Evolutionary conservation across 257 asterid species (phyloP).

Genomic region (Nicotiana benthamiana): DNA sequence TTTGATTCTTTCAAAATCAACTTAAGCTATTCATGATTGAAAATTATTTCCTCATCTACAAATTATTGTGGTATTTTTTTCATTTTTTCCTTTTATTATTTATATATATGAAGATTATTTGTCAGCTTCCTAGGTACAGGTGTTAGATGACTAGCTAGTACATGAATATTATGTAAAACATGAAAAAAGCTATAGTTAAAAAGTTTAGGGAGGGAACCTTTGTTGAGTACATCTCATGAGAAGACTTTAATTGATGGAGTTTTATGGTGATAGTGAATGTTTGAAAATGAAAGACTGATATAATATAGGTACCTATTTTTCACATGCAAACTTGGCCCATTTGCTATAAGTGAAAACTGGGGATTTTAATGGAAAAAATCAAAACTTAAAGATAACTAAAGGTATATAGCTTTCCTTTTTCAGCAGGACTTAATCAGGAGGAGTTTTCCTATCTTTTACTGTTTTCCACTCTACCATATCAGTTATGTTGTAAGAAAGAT

Average conservation of each 20-base stretch:
- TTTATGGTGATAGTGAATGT: not conserved
- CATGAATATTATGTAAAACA: not conserved
- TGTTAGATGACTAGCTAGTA: not conserved
- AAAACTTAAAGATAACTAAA: not conserved
- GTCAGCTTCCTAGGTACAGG: slow-evolving; percentile 16
- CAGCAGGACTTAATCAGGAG: not conserved
- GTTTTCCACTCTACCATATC: slow-evolving; percentile 9
- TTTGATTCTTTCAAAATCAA: slow-evolving; percentile 14
- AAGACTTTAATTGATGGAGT: slow-evolving; percentile 4
- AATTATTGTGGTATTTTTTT: slow-evolving; percentile 4
- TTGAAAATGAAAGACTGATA: slow-evolving; percentile 19
- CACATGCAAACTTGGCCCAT: slow-evolving; percentile 11
- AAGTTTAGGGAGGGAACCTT: slow-evolving; percentile 17
- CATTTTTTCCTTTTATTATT: not conserved
- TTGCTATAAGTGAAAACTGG: slow-evolving; percentile 1
- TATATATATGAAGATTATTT: slow-evolving; percentile 7
- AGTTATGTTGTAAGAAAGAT: slow-evolving; percentile 8
- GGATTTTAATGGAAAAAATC: not conserved
- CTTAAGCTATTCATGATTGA: slow-evolving; percentile 12
- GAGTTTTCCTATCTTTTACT: not conserved
- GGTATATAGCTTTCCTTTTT: slow-evolving; percentile 4
- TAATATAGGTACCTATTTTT: not conserved
- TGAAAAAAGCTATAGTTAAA: not conserved
- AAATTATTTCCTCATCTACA: not conserved
- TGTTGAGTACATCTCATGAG: slow-evolving; percentile 4